Evolutionary conservation across 202 grass and related monocot genomes (phyloP), one percentile per base, ranked within the genome.

Genomic region (Panicum virgatum): DNA sequence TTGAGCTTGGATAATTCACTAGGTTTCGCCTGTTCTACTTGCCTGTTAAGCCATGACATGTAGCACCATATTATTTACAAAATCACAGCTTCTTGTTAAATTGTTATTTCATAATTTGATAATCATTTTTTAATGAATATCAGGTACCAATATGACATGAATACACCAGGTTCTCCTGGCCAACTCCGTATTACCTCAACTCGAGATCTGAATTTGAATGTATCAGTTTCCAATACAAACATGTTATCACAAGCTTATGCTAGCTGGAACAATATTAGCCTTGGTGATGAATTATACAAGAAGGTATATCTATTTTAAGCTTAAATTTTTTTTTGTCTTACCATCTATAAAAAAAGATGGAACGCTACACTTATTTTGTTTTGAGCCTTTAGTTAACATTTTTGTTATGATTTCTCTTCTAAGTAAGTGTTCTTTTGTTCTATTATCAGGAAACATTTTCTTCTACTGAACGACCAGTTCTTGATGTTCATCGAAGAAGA

Each of bases 201-300:
- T 60, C 84, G 73, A 43, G 92, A 98, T 83, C 76, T 98, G 59
- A 98, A 91, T 88, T 76, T 95, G 69, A 98, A 95, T 62, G 36
- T 98, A 61, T 95, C 96, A 23, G 90, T 93, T 79, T 95, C 96
- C 78, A 98, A 98, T 79, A 77, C 87, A 84, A 98, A 98, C 75
- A 93, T 95, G 96, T 84, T 98, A 30, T 93, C 92, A 85, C 96
- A 98, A 91, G 96, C 96, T 80, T 98, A 98, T 80, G 88, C 91
- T 83, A 98, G 96, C 87, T 98, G 96, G 96, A 95, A 93, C 80
- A 93, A 92, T 87, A 88, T 98, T 75, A 94, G 85, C 86, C 89
- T 83, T 75, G 88, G 92, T 75, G 91, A 91, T 86, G 92, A 91
- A 89, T 83, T 88, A 84, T 87, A 84, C 78, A 90, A 79, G 78